Evolutionary conservation across 2,329 filamentous ascomycete genomes (phyloP), one percentile per base, ranked within the genome.

Genomic region (Ophiocordyceps australis): DNA sequence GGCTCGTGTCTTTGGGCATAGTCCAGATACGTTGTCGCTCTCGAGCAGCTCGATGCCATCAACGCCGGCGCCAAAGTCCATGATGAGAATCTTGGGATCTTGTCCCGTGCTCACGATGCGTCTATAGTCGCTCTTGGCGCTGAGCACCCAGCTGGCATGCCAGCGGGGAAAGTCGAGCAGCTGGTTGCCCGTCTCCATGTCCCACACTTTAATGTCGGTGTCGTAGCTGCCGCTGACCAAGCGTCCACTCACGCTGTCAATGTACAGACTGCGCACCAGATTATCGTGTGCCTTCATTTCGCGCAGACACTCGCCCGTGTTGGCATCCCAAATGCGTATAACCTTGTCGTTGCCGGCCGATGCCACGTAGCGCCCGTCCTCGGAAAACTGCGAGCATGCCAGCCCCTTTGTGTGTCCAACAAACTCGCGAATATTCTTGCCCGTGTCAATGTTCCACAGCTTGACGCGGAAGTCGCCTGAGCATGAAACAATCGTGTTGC

Each of bases 71-170:
- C 71, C 89, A 55, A 95, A 98, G 54, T 98, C 89, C 62, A 95
- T 75, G 32, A 98, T 77, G 30, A 95, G 55, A 26, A 91, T 83
- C 45, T 91, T 76, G 18, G 85, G 79, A 42, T 94, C 85, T 50
- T 98, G 89, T 25, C 85, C 89, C 1, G 86, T 92, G 39, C 82
- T 89, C 33, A 98, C 80, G 34, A 98, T 89, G 33, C 89, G 72
- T 31, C 86, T 66, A 50, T 95, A 95, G 46, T 98, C 86, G 34
- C 80, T 85, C 62, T 94, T 94, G 26, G 89, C 89, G 35, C 81
- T 85, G 31, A 98, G 57, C 42, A 98, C 91, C 89, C 89, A 98
- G 51, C 82, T 92, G 9, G 77, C 76, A 30, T 93, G 92, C 83
- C 85, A 95, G 37, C 79, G 74, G n/a, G 83, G 79, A 41, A 94